These are phyloP conservation scores for Psilocybe cyanescens DNA, from an alignment of 768 basidiomycete genomes.

Conservation along the genomic window DNA sequence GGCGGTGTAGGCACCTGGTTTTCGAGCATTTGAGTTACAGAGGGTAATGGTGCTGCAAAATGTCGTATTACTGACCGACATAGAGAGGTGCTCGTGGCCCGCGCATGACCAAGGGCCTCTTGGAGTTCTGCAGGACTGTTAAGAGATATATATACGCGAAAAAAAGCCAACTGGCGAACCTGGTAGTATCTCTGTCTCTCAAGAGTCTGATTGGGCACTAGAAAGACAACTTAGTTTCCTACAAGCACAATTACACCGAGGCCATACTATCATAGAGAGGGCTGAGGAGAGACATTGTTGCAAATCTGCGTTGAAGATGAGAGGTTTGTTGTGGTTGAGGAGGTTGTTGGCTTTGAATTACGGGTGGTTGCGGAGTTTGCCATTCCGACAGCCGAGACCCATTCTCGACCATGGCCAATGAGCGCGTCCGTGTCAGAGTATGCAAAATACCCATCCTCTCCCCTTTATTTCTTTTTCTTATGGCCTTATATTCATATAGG, in stretches of 20 bases:
- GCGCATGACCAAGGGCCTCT: conserved; percentile 61
- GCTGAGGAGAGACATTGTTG: conserved; percentile 52
- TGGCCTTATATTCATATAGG: conserved; percentile 48
- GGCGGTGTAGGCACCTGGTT: conserved; percentile 56
- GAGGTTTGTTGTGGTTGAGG: conserved; percentile 20
- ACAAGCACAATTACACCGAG: not conserved
- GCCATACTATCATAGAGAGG: conserved; percentile 69
- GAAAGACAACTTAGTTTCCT: conserved; percentile 13
- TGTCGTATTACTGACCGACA: conserved; percentile 48
- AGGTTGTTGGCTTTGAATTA: conserved; percentile 15
- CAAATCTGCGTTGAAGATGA: conserved; percentile 26
- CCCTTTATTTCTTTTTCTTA: conserved; percentile 13
- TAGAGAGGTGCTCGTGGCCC: conserved; percentile 67
- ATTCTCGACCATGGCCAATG: conserved; percentile 51
- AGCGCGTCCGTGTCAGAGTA: conserved; percentile 83
- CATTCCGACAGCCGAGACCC: conserved; percentile 43
- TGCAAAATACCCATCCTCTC: conserved; percentile 22
- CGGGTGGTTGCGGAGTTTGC: conserved; percentile 51
- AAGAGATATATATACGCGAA: conserved; percentile 9
- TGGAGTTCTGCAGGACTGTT: conserved; percentile 38
- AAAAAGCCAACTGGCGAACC: conserved; percentile 39
- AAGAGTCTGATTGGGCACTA: conserved; percentile 61
- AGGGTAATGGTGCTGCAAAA: not conserved
- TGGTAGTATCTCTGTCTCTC: conserved; percentile 72
- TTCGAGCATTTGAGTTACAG: not conserved